Evolutionary conservation across 208 protist genomes (phyloP).

Genomic region (Porcisia deanei): DNA sequence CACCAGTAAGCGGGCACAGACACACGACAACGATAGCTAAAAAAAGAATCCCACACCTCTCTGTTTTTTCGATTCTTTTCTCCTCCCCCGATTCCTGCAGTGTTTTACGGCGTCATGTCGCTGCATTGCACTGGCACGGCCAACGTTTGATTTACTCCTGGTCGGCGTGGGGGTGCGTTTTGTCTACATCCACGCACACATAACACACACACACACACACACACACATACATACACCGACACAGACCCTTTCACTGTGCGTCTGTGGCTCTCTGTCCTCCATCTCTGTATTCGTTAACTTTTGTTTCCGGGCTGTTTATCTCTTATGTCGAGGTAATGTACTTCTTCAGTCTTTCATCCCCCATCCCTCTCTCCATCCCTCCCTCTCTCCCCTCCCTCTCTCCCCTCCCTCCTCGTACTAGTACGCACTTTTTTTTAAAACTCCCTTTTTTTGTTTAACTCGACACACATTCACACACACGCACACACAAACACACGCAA

Average conservation of each 20-base stretch:
- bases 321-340: neutral
- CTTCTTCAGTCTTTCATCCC: neutral
- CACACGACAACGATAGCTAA: too few relatives aligned
- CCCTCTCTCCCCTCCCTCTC: neutral
- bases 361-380: neutral
- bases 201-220: too few relatives aligned
- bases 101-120: neutral
- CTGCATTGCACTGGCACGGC: neutral
- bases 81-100: neutral
- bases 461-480: neutral
- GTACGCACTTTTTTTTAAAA: neutral
- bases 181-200: neutral
- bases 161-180: neutral
- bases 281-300: neutral
- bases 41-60: neutral
- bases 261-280: neutral
- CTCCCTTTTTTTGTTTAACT: neutral
- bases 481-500: neutral
- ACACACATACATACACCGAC: neutral
- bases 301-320: neutral
- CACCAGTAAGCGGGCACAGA: too few relatives aligned
- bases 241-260: neutral
- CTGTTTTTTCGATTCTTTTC: neutral
- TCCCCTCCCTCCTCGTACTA: neutral
- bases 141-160: neutral